These are phyloP conservation scores for Effrenium voratum DNA, from an alignment of 73 alveolate genomes.

Conservation along the genomic window DNA sequence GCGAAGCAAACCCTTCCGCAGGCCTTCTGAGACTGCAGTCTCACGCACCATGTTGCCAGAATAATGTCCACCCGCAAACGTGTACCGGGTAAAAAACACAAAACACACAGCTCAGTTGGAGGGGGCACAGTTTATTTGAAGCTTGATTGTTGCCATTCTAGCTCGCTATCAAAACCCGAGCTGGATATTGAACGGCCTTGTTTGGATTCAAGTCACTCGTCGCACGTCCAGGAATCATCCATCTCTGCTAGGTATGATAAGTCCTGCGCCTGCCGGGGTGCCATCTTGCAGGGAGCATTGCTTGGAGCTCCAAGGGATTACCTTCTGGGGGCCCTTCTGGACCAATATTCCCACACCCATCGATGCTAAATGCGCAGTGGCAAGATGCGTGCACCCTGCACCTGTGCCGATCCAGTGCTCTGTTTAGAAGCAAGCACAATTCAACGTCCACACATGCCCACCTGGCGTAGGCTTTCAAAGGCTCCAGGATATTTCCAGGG, in stretches of 20 bases:
- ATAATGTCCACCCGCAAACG: too few species aligned
- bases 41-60: too few species aligned
- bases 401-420: background rate
- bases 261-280: constrained; percentile 8
- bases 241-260: background rate
- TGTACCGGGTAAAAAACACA: too few species aligned
- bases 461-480: background rate
- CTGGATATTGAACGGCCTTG: background rate
- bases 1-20: too few species aligned
- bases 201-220: background rate
- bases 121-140: too few species aligned
- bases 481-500: constrained; percentile 28
- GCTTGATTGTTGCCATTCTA: too few species aligned
- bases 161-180: too few species aligned
- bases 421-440: too few species aligned
- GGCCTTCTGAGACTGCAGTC: too few species aligned
- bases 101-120: too few species aligned
- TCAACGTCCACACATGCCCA: background rate
- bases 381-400: background rate
- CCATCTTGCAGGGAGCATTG: background rate
- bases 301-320: background rate
- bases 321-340: background rate
- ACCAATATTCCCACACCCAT: too few species aligned
- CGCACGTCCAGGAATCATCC: background rate
- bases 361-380: background rate